Evolutionary conservation across 225 moss, liverwort and hornwort genomes (phyloP), one percentile per base, ranked within the genome.

Genomic region (Climacium dendroides): DNA sequence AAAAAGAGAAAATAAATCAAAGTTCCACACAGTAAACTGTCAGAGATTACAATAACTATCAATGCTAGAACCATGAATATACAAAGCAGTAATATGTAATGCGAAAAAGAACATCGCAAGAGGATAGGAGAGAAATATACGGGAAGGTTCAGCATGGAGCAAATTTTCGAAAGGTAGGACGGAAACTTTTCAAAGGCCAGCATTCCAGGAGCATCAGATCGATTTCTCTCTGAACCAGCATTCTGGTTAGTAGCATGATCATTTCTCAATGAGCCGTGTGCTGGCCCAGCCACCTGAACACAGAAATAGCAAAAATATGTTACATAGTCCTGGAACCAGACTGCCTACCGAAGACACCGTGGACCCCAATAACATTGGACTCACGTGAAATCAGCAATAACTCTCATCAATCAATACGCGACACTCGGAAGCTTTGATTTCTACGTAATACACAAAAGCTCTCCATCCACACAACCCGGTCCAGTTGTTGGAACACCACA

Each of bases 81-180:
- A 78, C 81, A 66, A 50, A 70, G 47, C 19, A 77, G 75, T 47
- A 76, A 85, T 55, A 43, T 43, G 35, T 30, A 23, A 19, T 41
- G 63, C 65, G 45, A 34, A 71, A 64, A 89, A 58, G 12, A 74
- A 73, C 54, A 81, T 18, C 59, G 75, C 63, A 65, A 78, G 82
- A 84, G 50, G 34, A 71, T n/a, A 73, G 64, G 25, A 20, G 61
- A 57, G 85, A 84, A 61, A 67, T 78, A 9, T 93, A 93, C 94
- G 57, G 93, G 80, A 88, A 94, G 89, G 45, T 88, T 78, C 79
- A 94, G 87, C 82, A 75, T 48, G 63, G 53, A 48, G 93, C 88
- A 93, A 78, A 94, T 84, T 22, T 1, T 83, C 59, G 48, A 19
- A 35, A 92, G 85, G 53, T 45, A 45, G 28, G 11, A 9, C 83